Conservation (phyloP, 2,329 filamentous ascomycete genomes). For the Colletotrichum siamense region DNA sequence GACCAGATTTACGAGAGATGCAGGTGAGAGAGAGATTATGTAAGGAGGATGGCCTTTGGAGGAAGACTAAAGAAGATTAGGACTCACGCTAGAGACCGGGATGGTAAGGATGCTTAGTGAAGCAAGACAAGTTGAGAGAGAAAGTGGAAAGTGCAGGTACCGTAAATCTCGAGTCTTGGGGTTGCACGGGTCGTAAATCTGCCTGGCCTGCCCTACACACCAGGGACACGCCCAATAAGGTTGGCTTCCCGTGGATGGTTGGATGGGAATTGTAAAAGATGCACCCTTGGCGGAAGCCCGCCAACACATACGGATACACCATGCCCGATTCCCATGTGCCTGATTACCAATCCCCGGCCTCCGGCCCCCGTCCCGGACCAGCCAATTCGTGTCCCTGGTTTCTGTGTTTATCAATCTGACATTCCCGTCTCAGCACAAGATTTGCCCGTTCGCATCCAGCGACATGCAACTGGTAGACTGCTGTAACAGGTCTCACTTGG, state of each 20-base stretch:
- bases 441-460: background rate
- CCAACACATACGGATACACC: background rate
- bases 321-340: background rate
- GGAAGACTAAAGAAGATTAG: background rate
- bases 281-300: background rate
- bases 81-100: background rate
- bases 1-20: slow-evolving; percentile 18
- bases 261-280: background rate
- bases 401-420: background rate
- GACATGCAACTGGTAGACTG: background rate
- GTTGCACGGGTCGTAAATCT: slow-evolving; percentile 4
- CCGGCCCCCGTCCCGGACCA: background rate
- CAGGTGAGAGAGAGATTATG: background rate
- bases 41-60: background rate
- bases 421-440: background rate
- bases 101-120: background rate
- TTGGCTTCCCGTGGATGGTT: background rate
- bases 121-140: background rate
- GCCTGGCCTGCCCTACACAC: background rate
- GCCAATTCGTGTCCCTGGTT: background rate
- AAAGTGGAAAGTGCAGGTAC: background rate
- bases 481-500: background rate
- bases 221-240: background rate
- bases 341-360: background rate
- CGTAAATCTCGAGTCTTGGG: background rate